Evolutionary conservation across 805 yeast species (phyloP).

Genomic region (Cyberlindnera mrakii): DNA sequence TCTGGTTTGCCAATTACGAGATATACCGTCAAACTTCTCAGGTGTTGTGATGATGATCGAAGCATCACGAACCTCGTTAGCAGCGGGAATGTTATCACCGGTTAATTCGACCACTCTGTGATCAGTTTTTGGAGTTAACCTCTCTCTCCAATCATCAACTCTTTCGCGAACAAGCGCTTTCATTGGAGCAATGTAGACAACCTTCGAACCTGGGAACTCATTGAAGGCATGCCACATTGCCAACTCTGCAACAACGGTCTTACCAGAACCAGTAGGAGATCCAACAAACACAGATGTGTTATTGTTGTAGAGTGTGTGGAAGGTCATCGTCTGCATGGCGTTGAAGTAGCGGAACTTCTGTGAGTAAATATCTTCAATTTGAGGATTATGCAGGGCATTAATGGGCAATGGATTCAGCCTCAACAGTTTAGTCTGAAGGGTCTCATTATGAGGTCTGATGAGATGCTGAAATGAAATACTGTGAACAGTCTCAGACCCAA

Average conservation of each 20-base stretch:
- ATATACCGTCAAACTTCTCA: conserved; percentile 96
- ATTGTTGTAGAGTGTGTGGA: conserved; percentile 79
- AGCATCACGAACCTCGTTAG: conserved; percentile 70
- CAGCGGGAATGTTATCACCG: conserved; percentile 90
- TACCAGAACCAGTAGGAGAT: conserved; percentile 98
- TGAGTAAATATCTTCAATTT: conserved; percentile 63
- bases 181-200: conserved; percentile 88
- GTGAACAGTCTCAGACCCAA: conserved; percentile 73
- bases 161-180: conserved; percentile 96
- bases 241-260: conserved; percentile 92
- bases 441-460: conserved; percentile 82
- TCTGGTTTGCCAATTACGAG: conserved; percentile 88
- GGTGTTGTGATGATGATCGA: conserved; percentile 92
- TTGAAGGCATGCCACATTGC: conserved; percentile 96
- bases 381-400: conserved; percentile 64
- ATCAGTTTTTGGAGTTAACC: conserved; percentile 80
- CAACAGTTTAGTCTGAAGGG: conserved; percentile 74
- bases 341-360: conserved; percentile 77
- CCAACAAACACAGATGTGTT: conserved; percentile 85
- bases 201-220: conserved; percentile 80
- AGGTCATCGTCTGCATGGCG: conserved; percentile 98
- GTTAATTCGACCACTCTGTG: conserved; percentile 82
- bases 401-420: conserved; percentile 82
- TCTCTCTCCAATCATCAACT: conserved; percentile 79
- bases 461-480: conserved; percentile 86